Percentiles rank a stretch among this genome's conserved stretches.
These are phyloP conservation scores for Anisodus acutangulus DNA, from an alignment of 257 asterid species.

Conservation along the genomic window DNA sequence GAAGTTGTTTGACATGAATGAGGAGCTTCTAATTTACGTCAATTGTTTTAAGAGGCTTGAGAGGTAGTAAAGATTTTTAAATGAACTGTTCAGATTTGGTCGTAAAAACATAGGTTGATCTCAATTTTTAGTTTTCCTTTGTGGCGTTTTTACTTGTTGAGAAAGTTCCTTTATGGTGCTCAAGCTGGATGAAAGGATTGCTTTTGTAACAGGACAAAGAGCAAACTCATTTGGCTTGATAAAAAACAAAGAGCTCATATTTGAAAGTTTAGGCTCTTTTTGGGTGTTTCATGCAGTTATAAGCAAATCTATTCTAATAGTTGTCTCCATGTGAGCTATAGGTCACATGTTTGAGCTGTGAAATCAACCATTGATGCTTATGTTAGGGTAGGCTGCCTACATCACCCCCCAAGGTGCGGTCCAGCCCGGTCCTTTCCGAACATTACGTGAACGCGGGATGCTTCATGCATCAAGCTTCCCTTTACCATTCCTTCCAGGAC, in stretches of 20 bases:
- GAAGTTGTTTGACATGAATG: constrained; percentile 12
- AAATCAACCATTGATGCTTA: neutral
- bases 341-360: neutral
- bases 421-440: neutral
- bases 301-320: constrained; percentile 1
- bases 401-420: neutral
- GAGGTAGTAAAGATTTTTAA: constrained; percentile 6
- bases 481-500: neutral
- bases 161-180: neutral
- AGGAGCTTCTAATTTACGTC: neutral
- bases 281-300: neutral
- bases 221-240: neutral
- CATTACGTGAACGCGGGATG: neutral
- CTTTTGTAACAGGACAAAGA: neutral
- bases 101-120: constrained; percentile 3
- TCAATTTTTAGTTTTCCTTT: constrained; percentile 1
- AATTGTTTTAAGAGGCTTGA: constrained; percentile 20
- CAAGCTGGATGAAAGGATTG: constrained; percentile 19
- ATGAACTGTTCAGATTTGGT: constrained; percentile 8
- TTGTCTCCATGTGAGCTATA: neutral
- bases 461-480: neutral
- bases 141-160: constrained; percentile 19
- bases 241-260: neutral
- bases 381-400: neutral
- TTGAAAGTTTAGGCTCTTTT: constrained; percentile 9